phyloP scores from a whole-genome alignment of 2,329 filamentous ascomycete species.

The Pyrenochaeta sp. region DNA sequence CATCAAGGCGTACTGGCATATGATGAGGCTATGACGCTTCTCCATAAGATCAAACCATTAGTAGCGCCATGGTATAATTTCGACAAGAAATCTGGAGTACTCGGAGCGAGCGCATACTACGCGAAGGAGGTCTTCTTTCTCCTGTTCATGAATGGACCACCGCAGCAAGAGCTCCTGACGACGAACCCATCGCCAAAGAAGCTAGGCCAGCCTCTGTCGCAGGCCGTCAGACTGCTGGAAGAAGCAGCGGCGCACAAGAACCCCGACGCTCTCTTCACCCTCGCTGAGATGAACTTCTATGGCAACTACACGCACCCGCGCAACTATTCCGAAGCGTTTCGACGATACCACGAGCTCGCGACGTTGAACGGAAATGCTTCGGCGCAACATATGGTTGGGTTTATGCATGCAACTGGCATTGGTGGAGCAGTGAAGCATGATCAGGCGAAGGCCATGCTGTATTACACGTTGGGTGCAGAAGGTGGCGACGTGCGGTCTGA shows the following conservation, averaged over 20 bases:
- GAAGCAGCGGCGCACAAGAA: conserved; percentile 66
- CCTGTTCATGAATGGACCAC: conserved; percentile 70
- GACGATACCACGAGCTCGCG: conserved; percentile 81
- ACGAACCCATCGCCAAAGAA: conserved; percentile 50
- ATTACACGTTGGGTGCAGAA: conserved; percentile 92
- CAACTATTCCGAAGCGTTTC: conserved; percentile 81
- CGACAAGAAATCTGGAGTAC: conserved; percentile 64
- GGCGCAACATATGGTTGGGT: conserved; percentile 92
- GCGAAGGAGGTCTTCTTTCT: conserved; percentile 68
- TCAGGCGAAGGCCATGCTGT: conserved; percentile 90
- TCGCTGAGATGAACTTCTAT: conserved; percentile 96
- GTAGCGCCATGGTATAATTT: conserved; percentile 51
- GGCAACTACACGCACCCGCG: conserved; percentile 90
- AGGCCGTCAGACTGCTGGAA: conserved; percentile 67
- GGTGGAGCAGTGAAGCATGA: conserved; percentile 81
- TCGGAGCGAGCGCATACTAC: conserved; percentile 68
- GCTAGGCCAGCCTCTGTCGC: conserved; percentile 61
- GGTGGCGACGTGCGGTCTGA: conserved; percentile 84
- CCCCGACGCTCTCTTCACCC: conserved; percentile 84
- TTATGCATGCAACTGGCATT: conserved; percentile 95
- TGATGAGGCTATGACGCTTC: conserved; percentile 51
- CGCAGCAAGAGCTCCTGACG: conserved; percentile 55
- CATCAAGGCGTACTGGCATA: conserved; percentile 36
- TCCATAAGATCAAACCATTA: conserved; percentile 54
- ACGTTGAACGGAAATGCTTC: conserved; percentile 83